Conservation (phyloP, 2,329 filamentous ascomycete genomes). For the Claviceps monticola region DNA sequence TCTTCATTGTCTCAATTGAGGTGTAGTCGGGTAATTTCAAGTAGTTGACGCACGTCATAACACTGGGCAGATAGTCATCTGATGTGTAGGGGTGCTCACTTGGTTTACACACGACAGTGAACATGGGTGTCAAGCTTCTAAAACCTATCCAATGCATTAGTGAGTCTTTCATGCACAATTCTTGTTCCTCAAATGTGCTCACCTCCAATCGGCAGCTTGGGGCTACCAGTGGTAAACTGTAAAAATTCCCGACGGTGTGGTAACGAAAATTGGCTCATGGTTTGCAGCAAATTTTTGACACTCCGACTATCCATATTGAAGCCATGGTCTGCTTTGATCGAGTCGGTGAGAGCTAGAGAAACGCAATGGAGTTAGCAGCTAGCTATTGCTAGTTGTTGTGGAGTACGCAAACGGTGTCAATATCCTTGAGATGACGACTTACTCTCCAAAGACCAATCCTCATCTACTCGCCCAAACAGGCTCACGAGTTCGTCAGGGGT, state of each 20-base stretch:
- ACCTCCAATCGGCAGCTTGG: conserved; percentile 97
- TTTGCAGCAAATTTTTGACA: conserved; percentile 82
- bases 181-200: conserved; percentile 20
- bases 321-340: conserved; percentile 95
- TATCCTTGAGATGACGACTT: conserved; percentile 24
- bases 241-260: conserved; percentile 80
- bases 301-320: conserved; percentile 98
- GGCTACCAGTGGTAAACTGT: conserved; percentile 95
- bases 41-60: conserved; percentile 99
- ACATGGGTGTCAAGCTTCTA: conserved; percentile 93
- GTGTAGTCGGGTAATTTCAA: conserved; percentile 95
- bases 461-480: conserved; percentile 81
- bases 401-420: no score
- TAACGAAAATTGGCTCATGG: conserved; percentile 74
- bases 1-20: conserved; percentile 58
- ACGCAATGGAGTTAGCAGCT: not conserved
- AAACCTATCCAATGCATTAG: conserved; percentile 52
- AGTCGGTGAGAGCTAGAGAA: conserved; percentile 76
- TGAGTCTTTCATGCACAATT: not conserved
- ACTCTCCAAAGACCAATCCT: conserved; percentile 98
- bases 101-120: conserved; percentile 98
- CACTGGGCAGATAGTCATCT: conserved; percentile 96
- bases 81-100: conserved; percentile 86
- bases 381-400: not conserved
- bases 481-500: conserved; percentile 91